Percentiles rank a stretch among this genome's conserved stretches.
phyloP scores from a whole-genome alignment of 371 early-diverging fungal genomes.

The Mucor circinelloides region DNA sequence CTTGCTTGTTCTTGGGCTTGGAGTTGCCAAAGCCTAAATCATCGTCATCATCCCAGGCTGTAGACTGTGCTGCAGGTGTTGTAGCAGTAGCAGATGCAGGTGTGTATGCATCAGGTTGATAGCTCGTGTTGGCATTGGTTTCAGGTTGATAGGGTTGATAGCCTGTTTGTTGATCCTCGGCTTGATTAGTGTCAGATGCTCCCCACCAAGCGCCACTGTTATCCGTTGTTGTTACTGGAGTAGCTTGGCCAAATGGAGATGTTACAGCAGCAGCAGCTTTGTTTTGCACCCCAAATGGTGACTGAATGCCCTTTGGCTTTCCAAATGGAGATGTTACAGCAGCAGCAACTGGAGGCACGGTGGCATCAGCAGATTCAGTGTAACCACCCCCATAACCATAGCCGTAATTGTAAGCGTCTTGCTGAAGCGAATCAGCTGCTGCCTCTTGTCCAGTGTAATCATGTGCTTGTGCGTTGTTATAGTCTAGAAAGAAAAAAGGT shows the following conservation, averaged over 20 bases:
- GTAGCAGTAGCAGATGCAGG: constrained; percentile 10
- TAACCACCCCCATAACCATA: constrained; percentile 31
- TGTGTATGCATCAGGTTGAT: constrained; percentile 21
- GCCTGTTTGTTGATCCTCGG: not conserved
- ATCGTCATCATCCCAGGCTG: constrained; percentile 40
- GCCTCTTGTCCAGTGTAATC: constrained; percentile 8
- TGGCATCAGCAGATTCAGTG: constrained; percentile 12
- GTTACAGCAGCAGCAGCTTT: constrained; percentile 1
- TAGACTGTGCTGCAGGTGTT: constrained; percentile 4
- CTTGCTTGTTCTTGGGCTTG: constrained; percentile 19
- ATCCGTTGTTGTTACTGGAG: not conserved
- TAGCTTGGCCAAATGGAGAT: constrained; percentile 1
- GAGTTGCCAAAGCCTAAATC: constrained; percentile 64
- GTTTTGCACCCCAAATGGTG: constrained; percentile 14
- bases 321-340: constrained; percentile 4
- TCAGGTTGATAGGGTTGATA: constrained; percentile 11
- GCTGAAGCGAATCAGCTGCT: constrained; percentile 1
- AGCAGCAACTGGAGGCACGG: not conserved
- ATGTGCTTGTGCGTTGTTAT: not conserved
- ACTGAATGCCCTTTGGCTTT: constrained; percentile 22
- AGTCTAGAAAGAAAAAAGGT: not conserved
- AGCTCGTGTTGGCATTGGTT: constrained; percentile 16
- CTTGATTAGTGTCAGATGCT: not conserved
- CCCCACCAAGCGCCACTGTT: constrained; percentile 15
- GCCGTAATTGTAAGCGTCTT: constrained; percentile 20